These are phyloP conservation scores for Penicillium maclennaniae DNA, from an alignment of 495 filamentous ascomycete genomes.

Conservation along the genomic window DNA sequence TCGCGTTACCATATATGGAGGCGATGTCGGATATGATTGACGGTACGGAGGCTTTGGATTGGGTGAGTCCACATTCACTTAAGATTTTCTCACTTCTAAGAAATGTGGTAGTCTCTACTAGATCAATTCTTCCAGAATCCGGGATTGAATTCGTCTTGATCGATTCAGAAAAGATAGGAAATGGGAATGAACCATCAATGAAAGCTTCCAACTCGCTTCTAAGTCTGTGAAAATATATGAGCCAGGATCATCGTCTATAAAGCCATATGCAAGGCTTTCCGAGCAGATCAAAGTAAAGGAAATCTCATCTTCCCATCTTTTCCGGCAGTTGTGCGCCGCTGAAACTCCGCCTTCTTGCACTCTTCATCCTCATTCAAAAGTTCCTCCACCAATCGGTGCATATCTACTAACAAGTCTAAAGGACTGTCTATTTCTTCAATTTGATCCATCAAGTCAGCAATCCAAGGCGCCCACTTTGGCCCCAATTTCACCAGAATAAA, in stretches of 20 bases:
- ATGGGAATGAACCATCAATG: neutral
- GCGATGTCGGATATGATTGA: constrained; percentile 31
- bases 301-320: neutral
- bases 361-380: neutral
- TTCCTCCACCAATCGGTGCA: neutral
- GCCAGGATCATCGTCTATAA: no score
- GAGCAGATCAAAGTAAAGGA: neutral
- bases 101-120: neutral
- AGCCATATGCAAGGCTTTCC: neutral
- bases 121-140: constrained; percentile 9
- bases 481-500: constrained; percentile 10
- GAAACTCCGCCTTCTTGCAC: neutral
- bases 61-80: constrained; percentile 21
- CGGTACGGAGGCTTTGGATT: constrained; percentile 32
- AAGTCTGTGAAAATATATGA: neutral
- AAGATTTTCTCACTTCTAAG: neutral
- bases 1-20: constrained; percentile 20
- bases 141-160: neutral
- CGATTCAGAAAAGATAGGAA: neutral
- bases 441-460: neutral
- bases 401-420: neutral
- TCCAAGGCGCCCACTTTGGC: constrained; percentile 1
- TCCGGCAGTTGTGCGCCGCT: neutral
- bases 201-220: neutral
- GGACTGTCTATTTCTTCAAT: neutral